Conservation (phyloP, 202 grass and related monocot species). For the Carex sylvatica region DNA sequence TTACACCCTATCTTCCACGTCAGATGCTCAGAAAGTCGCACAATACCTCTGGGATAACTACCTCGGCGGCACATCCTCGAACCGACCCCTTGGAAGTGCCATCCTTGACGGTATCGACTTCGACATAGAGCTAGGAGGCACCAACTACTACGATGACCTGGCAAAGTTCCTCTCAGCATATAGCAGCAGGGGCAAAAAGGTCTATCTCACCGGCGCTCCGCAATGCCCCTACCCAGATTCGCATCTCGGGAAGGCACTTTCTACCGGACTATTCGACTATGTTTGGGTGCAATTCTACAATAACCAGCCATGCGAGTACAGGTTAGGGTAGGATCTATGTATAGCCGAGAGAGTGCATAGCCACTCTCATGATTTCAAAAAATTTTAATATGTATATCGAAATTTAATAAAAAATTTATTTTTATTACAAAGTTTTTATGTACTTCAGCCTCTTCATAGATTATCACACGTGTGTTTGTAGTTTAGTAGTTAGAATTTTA, state of each 20-base stretch:
- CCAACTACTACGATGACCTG: constrained; percentile 50
- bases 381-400: too few relatives aligned
- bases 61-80: constrained; percentile 38
- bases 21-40: constrained; percentile 52
- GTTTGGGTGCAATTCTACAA: constrained; percentile 94
- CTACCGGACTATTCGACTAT: constrained; percentile 52
- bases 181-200: background rate
- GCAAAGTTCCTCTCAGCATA: constrained; percentile 32
- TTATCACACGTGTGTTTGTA: too few relatives aligned
- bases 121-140: constrained; percentile 50
- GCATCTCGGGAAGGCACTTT: constrained; percentile 41
- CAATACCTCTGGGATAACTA: constrained; percentile 63
- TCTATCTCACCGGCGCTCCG: constrained; percentile 56
- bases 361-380: too few relatives aligned
- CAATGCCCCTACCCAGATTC: constrained; percentile 71
- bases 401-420: too few relatives aligned
- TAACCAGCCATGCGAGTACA: constrained; percentile 50
- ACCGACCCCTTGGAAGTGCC: constrained; percentile 53
- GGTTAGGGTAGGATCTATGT: background rate
- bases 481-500: too few relatives aligned
- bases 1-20: constrained; percentile 47
- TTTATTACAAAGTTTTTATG: too few relatives aligned
- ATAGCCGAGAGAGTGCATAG: too few relatives aligned
- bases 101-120: constrained; percentile 80
- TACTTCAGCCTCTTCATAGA: too few relatives aligned